Evolutionary conservation across 495 filamentous ascomycete genomes (phyloP).

Genomic region (Aspergillus conjunctus): DNA sequence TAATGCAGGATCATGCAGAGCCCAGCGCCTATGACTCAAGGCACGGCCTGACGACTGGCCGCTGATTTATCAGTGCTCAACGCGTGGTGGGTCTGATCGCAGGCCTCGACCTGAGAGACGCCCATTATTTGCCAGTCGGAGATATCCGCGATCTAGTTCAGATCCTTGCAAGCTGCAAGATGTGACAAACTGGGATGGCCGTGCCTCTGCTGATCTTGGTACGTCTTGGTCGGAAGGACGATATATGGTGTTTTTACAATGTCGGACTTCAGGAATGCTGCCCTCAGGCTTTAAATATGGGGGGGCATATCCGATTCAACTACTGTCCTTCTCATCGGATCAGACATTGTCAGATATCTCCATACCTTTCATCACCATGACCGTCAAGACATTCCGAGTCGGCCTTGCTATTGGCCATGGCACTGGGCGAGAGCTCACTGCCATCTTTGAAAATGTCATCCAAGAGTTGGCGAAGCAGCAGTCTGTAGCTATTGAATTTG

Average conservation of each 20-base stretch:
- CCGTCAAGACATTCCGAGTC: constrained; percentile 8
- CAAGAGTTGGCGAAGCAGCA: constrained; percentile 3
- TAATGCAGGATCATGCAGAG: not conserved
- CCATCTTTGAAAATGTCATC: constrained; percentile 9
- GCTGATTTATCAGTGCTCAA: not conserved
- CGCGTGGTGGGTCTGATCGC: not conserved
- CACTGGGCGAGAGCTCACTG: constrained; percentile 11
- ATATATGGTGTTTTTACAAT: too few species aligned
- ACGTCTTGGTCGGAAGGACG: too few species aligned
- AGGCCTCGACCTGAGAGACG: not conserved
- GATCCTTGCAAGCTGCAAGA: too few species aligned
- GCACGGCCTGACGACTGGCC: not conserved
- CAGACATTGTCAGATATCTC: not conserved
- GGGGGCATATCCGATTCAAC: not conserved
- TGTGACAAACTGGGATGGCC: too few species aligned
- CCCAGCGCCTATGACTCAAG: not conserved
- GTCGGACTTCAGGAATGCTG: not conserved
- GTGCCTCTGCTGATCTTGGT: too few species aligned
- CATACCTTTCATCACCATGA: not conserved
- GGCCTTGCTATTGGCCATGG: constrained; percentile 11
- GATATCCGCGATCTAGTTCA: not conserved
- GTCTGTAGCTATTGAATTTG: constrained; percentile 8
- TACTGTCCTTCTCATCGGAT: not conserved
- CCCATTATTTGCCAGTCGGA: not conserved
- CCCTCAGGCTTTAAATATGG: not conserved